These are phyloP conservation scores for Chrysanthemum seticuspe DNA, from an alignment of 129 eudicot genomes.

Conservation along the genomic window DNA sequence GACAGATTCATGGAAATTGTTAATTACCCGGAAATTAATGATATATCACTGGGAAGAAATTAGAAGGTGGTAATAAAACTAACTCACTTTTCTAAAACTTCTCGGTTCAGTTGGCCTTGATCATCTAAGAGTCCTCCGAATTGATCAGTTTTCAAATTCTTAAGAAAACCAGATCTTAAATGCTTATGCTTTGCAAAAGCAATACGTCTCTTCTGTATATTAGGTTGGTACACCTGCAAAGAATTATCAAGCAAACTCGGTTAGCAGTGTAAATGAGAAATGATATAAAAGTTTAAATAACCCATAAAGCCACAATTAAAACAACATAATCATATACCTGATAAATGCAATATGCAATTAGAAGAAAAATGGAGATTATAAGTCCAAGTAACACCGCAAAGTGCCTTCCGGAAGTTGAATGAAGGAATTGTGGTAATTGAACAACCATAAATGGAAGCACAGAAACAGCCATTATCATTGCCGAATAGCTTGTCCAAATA, in stretches of 20 bases:
- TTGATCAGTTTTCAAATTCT: slow-evolving; percentile 41
- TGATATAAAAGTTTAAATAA: not conserved
- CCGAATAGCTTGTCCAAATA: slow-evolving; percentile 90
- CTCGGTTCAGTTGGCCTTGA: slow-evolving; percentile 54
- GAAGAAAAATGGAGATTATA: slow-evolving; percentile 50
- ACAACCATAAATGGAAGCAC: slow-evolving; percentile 74
- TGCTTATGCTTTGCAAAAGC: slow-evolving; percentile 78
- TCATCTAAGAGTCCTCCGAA: slow-evolving; percentile 53
- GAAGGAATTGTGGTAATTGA: slow-evolving; percentile 64
- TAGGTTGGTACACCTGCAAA: slow-evolving; percentile 78
- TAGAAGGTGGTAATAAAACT: slow-evolving; percentile 10
- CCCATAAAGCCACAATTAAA: not conserved
- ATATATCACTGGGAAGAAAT: not conserved
- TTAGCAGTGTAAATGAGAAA: not conserved
- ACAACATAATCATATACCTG: slow-evolving; percentile 48
- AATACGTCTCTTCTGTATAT: slow-evolving; percentile 64
- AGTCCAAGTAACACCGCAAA: slow-evolving; percentile 67
- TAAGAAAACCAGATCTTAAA: slow-evolving; percentile 58
- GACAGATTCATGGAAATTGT: slow-evolving; percentile 3
- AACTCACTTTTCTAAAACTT: slow-evolving; percentile 50
- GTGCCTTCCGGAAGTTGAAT: slow-evolving; percentile 71
- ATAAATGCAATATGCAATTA: slow-evolving; percentile 74
- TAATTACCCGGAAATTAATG: not conserved
- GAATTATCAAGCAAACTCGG: slow-evolving; percentile 6
- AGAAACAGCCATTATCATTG: slow-evolving; percentile 78